A percentile compares a stretch with the other conserved stretches of the same genome.
Conservation (phyloP, 495 filamentous ascomycete genomes). For the Xylaria cubensis region DNA sequence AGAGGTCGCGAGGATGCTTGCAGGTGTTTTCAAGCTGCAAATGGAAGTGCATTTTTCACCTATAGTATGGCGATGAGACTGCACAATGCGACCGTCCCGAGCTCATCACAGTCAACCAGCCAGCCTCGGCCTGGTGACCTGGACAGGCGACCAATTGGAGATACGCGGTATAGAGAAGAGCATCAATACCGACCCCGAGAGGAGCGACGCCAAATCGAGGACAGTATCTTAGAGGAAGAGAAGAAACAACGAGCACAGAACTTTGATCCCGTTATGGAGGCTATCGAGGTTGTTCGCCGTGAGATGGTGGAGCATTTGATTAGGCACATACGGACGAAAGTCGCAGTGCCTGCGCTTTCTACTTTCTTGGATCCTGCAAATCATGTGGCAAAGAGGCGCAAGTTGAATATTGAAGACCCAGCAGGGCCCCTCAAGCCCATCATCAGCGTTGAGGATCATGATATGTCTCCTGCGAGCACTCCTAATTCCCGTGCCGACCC, state of each 20-base stretch:
- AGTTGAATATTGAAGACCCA: slow-evolving; percentile 76
- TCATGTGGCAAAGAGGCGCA: slow-evolving; percentile 75
- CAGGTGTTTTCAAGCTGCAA: slow-evolving; percentile 72
- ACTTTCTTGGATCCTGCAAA: slow-evolving; percentile 83
- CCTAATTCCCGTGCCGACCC: slow-evolving; percentile 71
- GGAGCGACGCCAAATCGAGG: slow-evolving; percentile 66
- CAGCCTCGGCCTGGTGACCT: slow-evolving; percentile 31
- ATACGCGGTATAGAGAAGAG: slow-evolving; percentile 45
- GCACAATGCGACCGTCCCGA: slow-evolving; percentile 59
- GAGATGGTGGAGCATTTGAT: slow-evolving; percentile 86
- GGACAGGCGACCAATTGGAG: slow-evolving; percentile 41
- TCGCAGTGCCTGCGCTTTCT: slow-evolving; percentile 81
- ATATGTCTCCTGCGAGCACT: slow-evolving; percentile 65
- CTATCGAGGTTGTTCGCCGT: slow-evolving; percentile 74
- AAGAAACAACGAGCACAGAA: slow-evolving; percentile 81
- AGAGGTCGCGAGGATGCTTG: slow-evolving; percentile 80
- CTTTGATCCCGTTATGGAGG: slow-evolving; percentile 85
- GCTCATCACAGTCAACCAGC: slow-evolving; percentile 34
- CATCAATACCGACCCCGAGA: slow-evolving; percentile 59
- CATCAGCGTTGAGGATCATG: slow-evolving; percentile 58
- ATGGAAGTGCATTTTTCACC: slow-evolving; percentile 83
- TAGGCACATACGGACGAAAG: slow-evolving; percentile 81
- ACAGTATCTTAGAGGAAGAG: slow-evolving; percentile 82
- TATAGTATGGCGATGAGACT: slow-evolving; percentile 93
- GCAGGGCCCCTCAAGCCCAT: slow-evolving; percentile 55